These are phyloP conservation scores for Ammopiptanthus mongolicus DNA, from an alignment of 306 rosid genomes.

Conservation along the genomic window DNA sequence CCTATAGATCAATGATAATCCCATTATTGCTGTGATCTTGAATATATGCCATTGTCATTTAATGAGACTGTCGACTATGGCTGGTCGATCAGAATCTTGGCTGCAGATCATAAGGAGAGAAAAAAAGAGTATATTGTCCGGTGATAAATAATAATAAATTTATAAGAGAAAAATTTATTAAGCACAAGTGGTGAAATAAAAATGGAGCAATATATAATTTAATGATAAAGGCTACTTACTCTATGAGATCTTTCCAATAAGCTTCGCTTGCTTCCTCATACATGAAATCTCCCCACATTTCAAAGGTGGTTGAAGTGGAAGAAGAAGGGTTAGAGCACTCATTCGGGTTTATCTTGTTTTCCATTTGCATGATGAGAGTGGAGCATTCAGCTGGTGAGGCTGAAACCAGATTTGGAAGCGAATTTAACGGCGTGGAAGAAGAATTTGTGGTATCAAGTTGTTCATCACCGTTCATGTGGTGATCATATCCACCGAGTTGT, in stretches of 20 bases:
- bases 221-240: slow-evolving; percentile 25
- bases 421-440: slow-evolving; percentile 22
- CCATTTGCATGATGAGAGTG: slow-evolving; percentile 19
- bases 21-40: slow-evolving; percentile 9
- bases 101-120: slow-evolving; percentile 21
- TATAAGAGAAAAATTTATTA: background rate
- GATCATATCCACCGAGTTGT: background rate
- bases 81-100: slow-evolving; percentile 29
- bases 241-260: slow-evolving; percentile 54
- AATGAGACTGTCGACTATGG: background rate
- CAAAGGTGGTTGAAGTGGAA: slow-evolving; percentile 43
- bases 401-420: slow-evolving; percentile 45
- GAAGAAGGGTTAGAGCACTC: slow-evolving; percentile 30
- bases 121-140: background rate
- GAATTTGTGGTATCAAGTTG: slow-evolving; percentile 10
- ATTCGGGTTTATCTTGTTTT: slow-evolving; percentile 17
- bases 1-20: slow-evolving; percentile 2
- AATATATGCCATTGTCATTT: background rate
- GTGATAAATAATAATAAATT: background rate
- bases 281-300: slow-evolving; percentile 52
- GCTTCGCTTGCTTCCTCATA: slow-evolving; percentile 38
- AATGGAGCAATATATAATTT: background rate
- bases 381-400: slow-evolving; percentile 38
- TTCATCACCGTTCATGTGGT: slow-evolving; percentile 11
- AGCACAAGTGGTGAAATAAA: slow-evolving; percentile 1